Evolutionary conservation across 768 basidiomycete species (phyloP).

Genomic region (Lyophyllum semitale): DNA sequence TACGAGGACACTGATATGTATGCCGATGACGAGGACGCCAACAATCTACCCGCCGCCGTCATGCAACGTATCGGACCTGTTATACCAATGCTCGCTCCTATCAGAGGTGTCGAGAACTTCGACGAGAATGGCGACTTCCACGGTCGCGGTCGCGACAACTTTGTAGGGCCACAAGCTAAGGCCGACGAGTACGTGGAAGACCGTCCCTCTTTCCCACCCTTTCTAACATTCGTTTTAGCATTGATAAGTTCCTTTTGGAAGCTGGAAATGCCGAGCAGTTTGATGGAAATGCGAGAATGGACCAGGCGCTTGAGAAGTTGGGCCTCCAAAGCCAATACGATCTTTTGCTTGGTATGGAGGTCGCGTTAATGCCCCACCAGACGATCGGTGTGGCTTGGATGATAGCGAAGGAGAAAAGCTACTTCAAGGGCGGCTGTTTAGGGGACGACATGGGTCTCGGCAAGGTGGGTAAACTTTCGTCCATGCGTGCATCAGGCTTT

Average conservation of each 20-base stretch:
- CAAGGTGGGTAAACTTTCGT: slow-evolving; percentile 37
- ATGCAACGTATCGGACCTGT: slow-evolving; percentile 4
- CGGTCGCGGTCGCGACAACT: slow-evolving; percentile 47
- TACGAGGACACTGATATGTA: slow-evolving; percentile 3
- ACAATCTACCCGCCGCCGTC: slow-evolving; percentile 12
- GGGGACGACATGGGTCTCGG: slow-evolving; percentile 65
- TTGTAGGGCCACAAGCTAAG: slow-evolving; percentile 45
- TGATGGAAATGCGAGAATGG: slow-evolving; percentile 60
- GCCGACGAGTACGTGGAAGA: slow-evolving; percentile 49
- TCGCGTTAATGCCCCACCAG: slow-evolving; percentile 71
- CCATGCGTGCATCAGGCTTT: slow-evolving; percentile 4
- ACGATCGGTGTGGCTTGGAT: slow-evolving; percentile 66
- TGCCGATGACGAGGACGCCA: slow-evolving; percentile 16
- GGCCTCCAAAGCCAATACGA: slow-evolving; percentile 49
- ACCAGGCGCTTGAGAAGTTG: slow-evolving; percentile 55
- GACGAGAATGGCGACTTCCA: slow-evolving; percentile 50
- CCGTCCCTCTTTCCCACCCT: background rate
- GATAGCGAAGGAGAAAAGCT: slow-evolving; percentile 46
- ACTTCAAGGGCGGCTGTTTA: slow-evolving; percentile 48
- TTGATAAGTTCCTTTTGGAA: slow-evolving; percentile 52
- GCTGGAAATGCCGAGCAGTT: slow-evolving; percentile 62
- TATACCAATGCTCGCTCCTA: slow-evolving; percentile 26
- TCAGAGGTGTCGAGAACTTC: slow-evolving; percentile 27
- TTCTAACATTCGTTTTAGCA: slow-evolving; percentile 30
- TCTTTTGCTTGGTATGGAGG: slow-evolving; percentile 57